These are phyloP conservation scores for Tetraselmis striata DNA, from an alignment of 139 green algal genomes.

Conservation along the genomic window DNA sequence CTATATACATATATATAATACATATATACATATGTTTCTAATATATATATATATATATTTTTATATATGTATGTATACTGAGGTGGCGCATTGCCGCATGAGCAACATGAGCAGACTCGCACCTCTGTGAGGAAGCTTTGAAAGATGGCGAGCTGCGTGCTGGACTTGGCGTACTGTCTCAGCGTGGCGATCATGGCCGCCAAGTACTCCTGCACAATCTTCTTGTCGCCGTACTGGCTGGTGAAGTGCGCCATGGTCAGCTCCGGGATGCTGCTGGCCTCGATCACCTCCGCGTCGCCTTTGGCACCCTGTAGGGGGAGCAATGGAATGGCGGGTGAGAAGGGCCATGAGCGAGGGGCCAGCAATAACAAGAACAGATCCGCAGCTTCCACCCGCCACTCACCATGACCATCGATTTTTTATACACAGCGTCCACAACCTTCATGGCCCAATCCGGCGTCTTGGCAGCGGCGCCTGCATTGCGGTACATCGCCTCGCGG, in stretches of 20 bases:
- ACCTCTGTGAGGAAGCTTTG: not conserved
- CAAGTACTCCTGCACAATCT: not conserved
- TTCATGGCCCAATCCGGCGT: not conserved
- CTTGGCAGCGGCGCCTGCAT: not conserved
- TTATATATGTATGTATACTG: too few relatives aligned
- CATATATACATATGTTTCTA: too few relatives aligned
- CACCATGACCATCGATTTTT: not conserved
- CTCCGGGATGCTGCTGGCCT: not conserved
- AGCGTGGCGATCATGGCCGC: not conserved
- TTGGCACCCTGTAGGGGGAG: not conserved
- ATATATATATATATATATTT: too few relatives aligned
- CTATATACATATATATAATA: too few relatives aligned
- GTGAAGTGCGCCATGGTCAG: not conserved
- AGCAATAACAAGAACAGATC: too few relatives aligned
- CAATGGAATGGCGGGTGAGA: too few relatives aligned
- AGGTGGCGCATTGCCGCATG: too few relatives aligned
- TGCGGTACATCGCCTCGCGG: not conserved
- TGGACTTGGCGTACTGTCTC: not conserved
- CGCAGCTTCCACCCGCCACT: too few relatives aligned
- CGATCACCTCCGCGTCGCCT: not conserved
- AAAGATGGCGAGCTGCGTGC: not conserved
- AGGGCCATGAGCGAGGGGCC: too few relatives aligned
- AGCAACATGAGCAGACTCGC: not conserved
- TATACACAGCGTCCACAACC: not conserved
- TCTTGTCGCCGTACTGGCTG: not conserved